Conservation (phyloP, 2,329 filamentous ascomycete genomes). For the Nothophaeocryptopus gaeumannii region DNA sequence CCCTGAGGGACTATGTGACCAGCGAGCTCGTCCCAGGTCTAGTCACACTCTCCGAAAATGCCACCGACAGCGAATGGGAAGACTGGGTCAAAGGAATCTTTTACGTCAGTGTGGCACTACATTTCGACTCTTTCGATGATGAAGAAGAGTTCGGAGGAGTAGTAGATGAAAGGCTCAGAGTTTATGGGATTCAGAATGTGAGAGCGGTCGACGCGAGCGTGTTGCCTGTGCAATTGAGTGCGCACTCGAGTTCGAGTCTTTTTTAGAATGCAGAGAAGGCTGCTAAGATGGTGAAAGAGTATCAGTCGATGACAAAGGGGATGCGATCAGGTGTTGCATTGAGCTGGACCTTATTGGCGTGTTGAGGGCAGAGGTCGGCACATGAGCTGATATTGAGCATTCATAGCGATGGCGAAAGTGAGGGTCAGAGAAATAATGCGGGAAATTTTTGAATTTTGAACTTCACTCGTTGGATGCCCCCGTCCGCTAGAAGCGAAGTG, state of each 20-base stretch:
- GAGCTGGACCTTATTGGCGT: too few relatives aligned
- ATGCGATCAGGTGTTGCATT: too few relatives aligned
- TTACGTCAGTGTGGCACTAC: conserved; percentile 32
- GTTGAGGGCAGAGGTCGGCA: too few relatives aligned
- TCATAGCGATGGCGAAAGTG: too few relatives aligned
- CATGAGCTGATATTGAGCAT: too few relatives aligned
- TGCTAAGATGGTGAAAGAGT: conserved; percentile 26
- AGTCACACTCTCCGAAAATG: conserved; percentile 8
- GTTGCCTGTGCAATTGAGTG: conserved; percentile 26
- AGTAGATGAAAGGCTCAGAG: conserved; percentile 36
- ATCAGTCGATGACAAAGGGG: too few relatives aligned
- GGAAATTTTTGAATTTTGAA: too few relatives aligned
- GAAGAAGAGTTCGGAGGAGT: conserved; percentile 33
- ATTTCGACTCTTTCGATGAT: conserved; percentile 31
- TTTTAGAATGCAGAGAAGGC: conserved; percentile 42
- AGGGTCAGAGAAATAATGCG: too few relatives aligned
- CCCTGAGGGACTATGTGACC: conserved; percentile 28
- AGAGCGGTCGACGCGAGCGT: conserved; percentile 38
- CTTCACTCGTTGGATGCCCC: too few relatives aligned
- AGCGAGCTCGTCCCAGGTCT: conserved; percentile 30
- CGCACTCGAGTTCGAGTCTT: conserved; percentile 28
- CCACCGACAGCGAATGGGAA: conserved; percentile 23
- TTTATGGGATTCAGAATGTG: conserved; percentile 37
- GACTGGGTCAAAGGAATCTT: conserved; percentile 24
- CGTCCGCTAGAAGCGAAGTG: too few relatives aligned